Evolutionary conservation across 306 rosid genomes (phyloP).

Genomic region (Lupinus albus): DNA sequence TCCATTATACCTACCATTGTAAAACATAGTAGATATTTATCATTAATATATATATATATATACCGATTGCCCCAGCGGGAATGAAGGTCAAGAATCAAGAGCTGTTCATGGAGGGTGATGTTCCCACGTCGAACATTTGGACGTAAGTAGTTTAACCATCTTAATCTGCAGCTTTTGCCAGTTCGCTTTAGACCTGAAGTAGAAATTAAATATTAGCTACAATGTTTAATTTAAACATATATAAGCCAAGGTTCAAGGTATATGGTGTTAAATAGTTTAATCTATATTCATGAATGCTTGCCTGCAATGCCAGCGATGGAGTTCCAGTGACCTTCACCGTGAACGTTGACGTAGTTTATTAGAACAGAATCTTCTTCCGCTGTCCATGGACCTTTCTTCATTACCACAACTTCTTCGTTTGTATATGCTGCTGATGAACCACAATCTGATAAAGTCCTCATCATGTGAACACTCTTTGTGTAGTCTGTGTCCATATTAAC

Average conservation of each 20-base stretch:
- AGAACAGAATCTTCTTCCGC: constrained; percentile 65
- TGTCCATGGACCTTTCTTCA: constrained; percentile 76
- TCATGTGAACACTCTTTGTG: constrained; percentile 8
- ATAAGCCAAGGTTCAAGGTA: neutral
- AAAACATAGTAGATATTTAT: too few relatives aligned
- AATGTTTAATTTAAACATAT: too few relatives aligned
- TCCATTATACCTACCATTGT: neutral
- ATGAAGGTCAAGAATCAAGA: constrained; percentile 71
- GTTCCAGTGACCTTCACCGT: constrained; percentile 75
- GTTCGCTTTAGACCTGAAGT: constrained; percentile 62
- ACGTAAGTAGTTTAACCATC: constrained; percentile 78
- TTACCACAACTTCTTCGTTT: constrained; percentile 40
- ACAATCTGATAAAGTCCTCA: constrained; percentile 43
- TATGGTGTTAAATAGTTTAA: neutral
- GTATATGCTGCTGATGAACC: constrained; percentile 35
- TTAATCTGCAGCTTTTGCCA: constrained; percentile 76
- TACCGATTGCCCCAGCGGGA: constrained; percentile 81
- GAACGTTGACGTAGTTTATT: constrained; percentile 40
- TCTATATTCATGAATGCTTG: neutral
- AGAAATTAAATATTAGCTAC: neutral
- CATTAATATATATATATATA: too few relatives aligned
- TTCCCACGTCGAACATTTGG: constrained; percentile 73
- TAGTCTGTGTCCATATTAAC: constrained; percentile 28
- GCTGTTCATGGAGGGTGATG: constrained; percentile 70
- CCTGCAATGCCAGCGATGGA: constrained; percentile 60